Evolutionary conservation across 2,329 filamentous ascomycete genomes (phyloP).

Genomic region (Ophiostoma novo-ulmi): DNA sequence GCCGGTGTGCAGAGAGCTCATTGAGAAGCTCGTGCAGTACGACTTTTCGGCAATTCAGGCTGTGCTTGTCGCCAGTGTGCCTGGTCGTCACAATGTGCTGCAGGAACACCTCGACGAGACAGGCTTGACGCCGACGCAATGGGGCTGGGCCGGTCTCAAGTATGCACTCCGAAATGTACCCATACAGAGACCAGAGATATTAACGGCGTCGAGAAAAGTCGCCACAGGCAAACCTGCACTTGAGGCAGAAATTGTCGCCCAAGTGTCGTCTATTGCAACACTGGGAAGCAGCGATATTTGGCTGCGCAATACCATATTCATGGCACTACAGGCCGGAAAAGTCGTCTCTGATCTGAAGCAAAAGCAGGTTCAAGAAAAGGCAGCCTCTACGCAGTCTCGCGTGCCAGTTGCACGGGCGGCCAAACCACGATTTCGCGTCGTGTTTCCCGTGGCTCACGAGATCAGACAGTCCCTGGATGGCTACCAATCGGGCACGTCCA

Average conservation of each 20-base stretch:
- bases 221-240: slow-evolving; percentile 27
- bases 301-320: slow-evolving; percentile 62
- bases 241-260: slow-evolving; percentile 49
- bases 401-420: slow-evolving; percentile 16
- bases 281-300: slow-evolving; percentile 66
- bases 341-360: slow-evolving; percentile 21
- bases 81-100: slow-evolving; percentile 56
- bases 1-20: slow-evolving; percentile 50
- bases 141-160: slow-evolving; percentile 69
- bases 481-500: slow-evolving; percentile 70
- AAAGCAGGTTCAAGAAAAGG: neutral
- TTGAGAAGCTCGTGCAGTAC: slow-evolving; percentile 53
- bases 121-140: slow-evolving; percentile 46
- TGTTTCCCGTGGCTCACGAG: slow-evolving; percentile 77
- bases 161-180: slow-evolving; percentile 54
- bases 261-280: slow-evolving; percentile 79
- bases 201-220: neutral
- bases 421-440: slow-evolving; percentile 58
- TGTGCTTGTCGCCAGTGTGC: slow-evolving; percentile 72
- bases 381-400: neutral
- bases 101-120: slow-evolving; percentile 21
- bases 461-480: slow-evolving; percentile 72
- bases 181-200: slow-evolving; percentile 20
- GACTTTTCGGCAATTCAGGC: slow-evolving; percentile 67
- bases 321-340: slow-evolving; percentile 39